Evolutionary conservation across 495 filamentous ascomycete genomes (phyloP).

Genomic region (Lophiostoma macrostomum): DNA sequence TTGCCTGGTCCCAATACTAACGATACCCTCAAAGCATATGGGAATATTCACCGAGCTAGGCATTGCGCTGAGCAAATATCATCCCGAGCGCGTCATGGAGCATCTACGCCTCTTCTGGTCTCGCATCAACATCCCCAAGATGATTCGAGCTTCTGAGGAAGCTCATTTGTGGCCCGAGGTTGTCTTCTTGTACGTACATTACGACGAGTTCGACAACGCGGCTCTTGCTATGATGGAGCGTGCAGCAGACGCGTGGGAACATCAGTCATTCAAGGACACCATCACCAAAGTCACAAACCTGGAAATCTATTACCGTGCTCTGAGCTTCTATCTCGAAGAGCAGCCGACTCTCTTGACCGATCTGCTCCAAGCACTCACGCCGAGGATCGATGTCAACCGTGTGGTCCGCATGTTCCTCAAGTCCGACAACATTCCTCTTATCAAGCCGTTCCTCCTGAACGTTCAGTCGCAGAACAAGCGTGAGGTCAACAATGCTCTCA

Average conservation of each 20-base stretch:
- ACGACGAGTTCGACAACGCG: conserved; percentile 98
- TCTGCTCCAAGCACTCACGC: conserved; percentile 83
- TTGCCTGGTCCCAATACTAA: no score
- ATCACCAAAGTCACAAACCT: conserved; percentile 96
- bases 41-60: conserved; percentile 98
- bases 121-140: conserved; percentile 96
- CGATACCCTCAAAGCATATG: conserved; percentile 51
- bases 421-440: conserved; percentile 95
- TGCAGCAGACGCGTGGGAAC: conserved; percentile 96
- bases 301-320: conserved; percentile 96
- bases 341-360: conserved; percentile 95
- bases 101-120: conserved; percentile 99
- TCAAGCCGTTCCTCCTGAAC: conserved; percentile 98
- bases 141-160: conserved; percentile 93
- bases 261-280: conserved; percentile 99
- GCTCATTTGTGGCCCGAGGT: conserved; percentile 97
- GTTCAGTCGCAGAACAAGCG: conserved; percentile 98
- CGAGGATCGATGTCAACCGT: conserved; percentile 95
- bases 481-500: conserved; percentile 96
- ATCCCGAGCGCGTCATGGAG: conserved; percentile 96
- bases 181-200: conserved; percentile 98
- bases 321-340: conserved; percentile 98
- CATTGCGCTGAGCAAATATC: conserved; percentile 93
- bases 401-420: conserved; percentile 98
- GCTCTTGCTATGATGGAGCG: conserved; percentile 99